Evolutionary conservation across 495 filamentous ascomycete genomes (phyloP).

Genomic region (Penicillium crystallinum): DNA sequence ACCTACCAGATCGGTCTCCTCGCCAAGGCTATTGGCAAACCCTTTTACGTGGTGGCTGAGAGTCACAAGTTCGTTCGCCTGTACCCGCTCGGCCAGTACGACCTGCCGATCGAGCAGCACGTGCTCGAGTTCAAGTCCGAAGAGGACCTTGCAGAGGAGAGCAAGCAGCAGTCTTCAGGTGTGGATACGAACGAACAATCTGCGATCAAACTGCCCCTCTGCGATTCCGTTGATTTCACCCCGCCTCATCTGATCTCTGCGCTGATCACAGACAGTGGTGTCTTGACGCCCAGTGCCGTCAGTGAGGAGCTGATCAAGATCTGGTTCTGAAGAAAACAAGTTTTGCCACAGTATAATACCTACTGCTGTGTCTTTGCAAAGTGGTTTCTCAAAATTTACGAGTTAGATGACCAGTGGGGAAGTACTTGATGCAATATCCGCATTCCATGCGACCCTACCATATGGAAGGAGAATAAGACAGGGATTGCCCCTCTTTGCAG

Average conservation of each 20-base stretch:
- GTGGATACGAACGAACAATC: constrained; percentile 19
- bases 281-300: constrained; percentile 69
- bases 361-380: not conserved
- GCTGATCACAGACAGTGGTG: constrained; percentile 70
- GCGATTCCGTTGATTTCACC: constrained; percentile 78
- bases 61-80: constrained; percentile 91
- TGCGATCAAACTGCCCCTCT: constrained; percentile 23
- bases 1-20: constrained; percentile 86
- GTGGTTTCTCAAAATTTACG: not conserved
- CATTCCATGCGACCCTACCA: not conserved
- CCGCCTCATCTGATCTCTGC: constrained; percentile 76
- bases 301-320: constrained; percentile 76
- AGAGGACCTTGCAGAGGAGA: constrained; percentile 44
- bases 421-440: not conserved
- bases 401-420: not conserved
- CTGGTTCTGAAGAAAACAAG: constrained; percentile 53
- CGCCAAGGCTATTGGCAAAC: constrained; percentile 69
- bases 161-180: constrained; percentile 22
- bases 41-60: constrained; percentile 88
- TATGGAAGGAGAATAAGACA: not conserved
- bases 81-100: constrained; percentile 72
- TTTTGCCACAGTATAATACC: not conserved
- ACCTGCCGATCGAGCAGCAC: constrained; percentile 69
- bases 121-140: constrained; percentile 64
- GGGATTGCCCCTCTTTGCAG: not conserved